A percentile compares a stretch with the other conserved stretches of the same genome.
Conservation (phyloP, 495 filamentous ascomycete species). For the Clavariopsis aquatica region DNA sequence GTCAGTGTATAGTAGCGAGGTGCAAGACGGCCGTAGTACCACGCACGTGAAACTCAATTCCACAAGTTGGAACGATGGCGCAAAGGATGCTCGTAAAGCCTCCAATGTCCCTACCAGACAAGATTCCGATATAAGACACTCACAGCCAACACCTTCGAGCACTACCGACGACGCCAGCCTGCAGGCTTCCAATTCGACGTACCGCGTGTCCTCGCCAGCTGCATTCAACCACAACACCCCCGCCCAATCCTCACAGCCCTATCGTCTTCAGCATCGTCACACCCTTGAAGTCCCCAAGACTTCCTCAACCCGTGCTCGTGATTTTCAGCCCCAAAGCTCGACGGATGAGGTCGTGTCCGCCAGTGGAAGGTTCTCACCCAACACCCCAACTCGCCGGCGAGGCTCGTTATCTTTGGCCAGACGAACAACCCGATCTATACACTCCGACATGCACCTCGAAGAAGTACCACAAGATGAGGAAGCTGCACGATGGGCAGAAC, state of each 20-base stretch:
- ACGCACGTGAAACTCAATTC: constrained; percentile 34
- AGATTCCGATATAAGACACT: constrained; percentile 13
- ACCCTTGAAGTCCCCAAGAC: constrained; percentile 82
- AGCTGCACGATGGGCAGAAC: constrained; percentile 87
- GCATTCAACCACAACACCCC: constrained; percentile 53
- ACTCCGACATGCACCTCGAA: constrained; percentile 79
- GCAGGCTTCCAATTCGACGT: constrained; percentile 50
- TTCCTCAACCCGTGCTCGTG: constrained; percentile 56
- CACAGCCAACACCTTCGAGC: not conserved
- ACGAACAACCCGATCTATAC: constrained; percentile 77
- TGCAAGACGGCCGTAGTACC: constrained; percentile 27
- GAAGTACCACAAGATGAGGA: constrained; percentile 87
- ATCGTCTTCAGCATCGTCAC: constrained; percentile 74
- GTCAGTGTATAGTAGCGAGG: constrained; percentile 27
- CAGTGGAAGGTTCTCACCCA: constrained; percentile 85
- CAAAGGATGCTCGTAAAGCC: constrained; percentile 21
- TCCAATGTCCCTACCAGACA: constrained; percentile 10
- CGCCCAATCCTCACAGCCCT: constrained; percentile 46
- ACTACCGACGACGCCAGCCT: constrained; percentile 32
- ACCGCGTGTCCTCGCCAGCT: constrained; percentile 78
- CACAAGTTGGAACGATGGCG: constrained; percentile 13
- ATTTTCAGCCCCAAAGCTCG: constrained; percentile 53
- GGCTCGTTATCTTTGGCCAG: constrained; percentile 80
- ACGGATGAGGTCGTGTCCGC: constrained; percentile 65
- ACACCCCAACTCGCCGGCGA: constrained; percentile 61